Evolutionary conservation across 1,139 yeast species (phyloP), one percentile per base, ranked within the genome.

Genomic region (Yamadazyma sp.): DNA sequence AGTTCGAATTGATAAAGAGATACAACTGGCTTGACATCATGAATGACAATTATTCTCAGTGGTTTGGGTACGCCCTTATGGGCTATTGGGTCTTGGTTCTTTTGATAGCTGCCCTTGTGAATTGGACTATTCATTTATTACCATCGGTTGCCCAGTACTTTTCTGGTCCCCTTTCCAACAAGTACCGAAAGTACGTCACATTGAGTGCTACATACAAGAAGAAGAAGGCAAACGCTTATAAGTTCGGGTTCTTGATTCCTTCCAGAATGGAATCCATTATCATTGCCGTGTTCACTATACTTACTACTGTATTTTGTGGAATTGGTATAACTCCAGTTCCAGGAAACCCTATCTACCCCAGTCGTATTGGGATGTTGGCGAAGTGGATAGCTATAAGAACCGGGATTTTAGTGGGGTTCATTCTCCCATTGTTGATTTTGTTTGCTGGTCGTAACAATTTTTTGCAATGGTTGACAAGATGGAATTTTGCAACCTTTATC

Each of bases 81-180:
- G 76, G 73, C 0, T 78, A 64, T 50, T 77, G 82, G 80, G 69
- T 60, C 2, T 35, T 69, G 3, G 60, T 79, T 8, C 51, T 77
- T 42, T 21, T 76, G 1, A 30, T 67, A 24, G 72, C 75, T 3
- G 62, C 67, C 3, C 31, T 72, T n/a, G 56, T 62, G 33, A 76
- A 79, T 49, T 72, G 79, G 78, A 51, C 63, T 11, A 61, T 56
- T 31, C 33, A 56, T 8, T 47, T 67, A 29, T 56, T 58, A 35
- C 73, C 73, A 3, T 42, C 52, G 1, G 22, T 57, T 2, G 50
- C 56, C 9, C 51, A 51, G 10, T 34, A 38, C 11, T 55, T 59
- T 30, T 54, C 62, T 2, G 63, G 62, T 11, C 57, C 59, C 1
- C 14, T 57, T 6, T 43, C 62, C 14, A 64, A 60, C 38, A 29